Conservation (phyloP, 164 flowering plant species). For the Malania oleifera region DNA sequence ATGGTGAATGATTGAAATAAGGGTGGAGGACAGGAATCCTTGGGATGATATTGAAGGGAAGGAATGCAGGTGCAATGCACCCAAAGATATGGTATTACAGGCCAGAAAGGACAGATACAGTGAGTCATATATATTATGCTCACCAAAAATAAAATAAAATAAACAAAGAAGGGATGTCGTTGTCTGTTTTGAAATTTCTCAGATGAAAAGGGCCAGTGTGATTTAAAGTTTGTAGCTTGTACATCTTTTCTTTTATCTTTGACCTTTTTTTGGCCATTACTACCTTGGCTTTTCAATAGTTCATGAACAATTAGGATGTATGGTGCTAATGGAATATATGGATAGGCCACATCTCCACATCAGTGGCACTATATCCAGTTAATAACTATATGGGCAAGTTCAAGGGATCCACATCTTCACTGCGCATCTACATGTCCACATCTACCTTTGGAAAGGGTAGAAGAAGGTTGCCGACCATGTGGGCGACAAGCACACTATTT, state of each 20-base stretch:
- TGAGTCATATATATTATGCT: constrained; percentile 20
- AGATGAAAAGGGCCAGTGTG: constrained; percentile 4
- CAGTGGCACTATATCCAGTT: no score
- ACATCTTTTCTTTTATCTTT: neutral
- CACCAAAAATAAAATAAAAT: constrained; percentile 14
- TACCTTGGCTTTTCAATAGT: constrained; percentile 5
- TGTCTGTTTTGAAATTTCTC: constrained; percentile 11
- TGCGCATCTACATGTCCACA: no score
- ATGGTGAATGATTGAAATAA: constrained; percentile 13
- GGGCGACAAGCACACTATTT: no score
- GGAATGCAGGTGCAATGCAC: constrained; percentile 18
- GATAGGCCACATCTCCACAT: no score
- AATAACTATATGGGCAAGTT: no score
- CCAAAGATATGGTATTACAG: neutral
- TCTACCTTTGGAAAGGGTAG: no score
- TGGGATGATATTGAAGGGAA: constrained; percentile 1
- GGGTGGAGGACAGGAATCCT: neutral
- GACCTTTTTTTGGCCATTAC: constrained; percentile 12
- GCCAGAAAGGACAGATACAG: constrained; percentile 13
- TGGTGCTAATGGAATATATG: no score
- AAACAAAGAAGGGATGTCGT: constrained; percentile 15
- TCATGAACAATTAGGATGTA: constrained; percentile 11
- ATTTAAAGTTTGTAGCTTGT: constrained; percentile 2
- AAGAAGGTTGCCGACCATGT: no score
- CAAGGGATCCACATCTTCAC: no score